Evolutionary conservation across 805 yeast genomes (phyloP), one percentile per base, ranked within the genome.

Genomic region (Kluyveromyces siamensis): DNA sequence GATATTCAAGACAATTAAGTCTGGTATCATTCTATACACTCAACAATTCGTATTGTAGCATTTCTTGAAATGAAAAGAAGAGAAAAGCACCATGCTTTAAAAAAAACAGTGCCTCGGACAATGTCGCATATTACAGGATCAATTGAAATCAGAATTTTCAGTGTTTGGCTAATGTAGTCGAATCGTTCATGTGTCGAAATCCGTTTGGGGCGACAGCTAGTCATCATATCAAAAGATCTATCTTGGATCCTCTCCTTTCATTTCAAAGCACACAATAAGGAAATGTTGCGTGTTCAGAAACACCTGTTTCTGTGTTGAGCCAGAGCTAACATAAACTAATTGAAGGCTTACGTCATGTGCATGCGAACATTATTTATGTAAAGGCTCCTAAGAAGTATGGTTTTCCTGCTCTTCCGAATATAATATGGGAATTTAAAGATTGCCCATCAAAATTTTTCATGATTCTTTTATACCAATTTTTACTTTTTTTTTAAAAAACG

Each of bases 131-230:
- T 30, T 30, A 30, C 25, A 27, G 27, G 18, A 19, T 37, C 39
- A 17, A 19, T 19, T 17, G 14, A 16, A 55, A 55, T 63, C 69
- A 65, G 69, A 64, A 63, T 62, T 65, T 63, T 65, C 69, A 65
- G 69, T 66, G 70, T 66, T 65, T 65, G 69, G 69, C 68, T 63
- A 55, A 52, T 48, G 51, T 50, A 51, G 58, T 54, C 53, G 63
- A 60, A 47, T 58, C 59, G 53, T 48, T 57, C 54, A 53, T 57
- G 37, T 38, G 52, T 52, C 52, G 56, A 55, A 55, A 50, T 65
- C 69, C 70, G 70, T 61, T 61, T 66, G 70, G 70, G 70, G 70
- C 70, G 70, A 66, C 70, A 66, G 61, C 70, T 50, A 54, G 67
- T 65, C 70, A 64, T 63, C 71, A 60, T 52, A 19, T 40, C 43